Percentiles rank a stretch among this genome's conserved stretches.
phyloP scores from a whole-genome alignment of 306 rosid species.

The Neltuma alba region DNA sequence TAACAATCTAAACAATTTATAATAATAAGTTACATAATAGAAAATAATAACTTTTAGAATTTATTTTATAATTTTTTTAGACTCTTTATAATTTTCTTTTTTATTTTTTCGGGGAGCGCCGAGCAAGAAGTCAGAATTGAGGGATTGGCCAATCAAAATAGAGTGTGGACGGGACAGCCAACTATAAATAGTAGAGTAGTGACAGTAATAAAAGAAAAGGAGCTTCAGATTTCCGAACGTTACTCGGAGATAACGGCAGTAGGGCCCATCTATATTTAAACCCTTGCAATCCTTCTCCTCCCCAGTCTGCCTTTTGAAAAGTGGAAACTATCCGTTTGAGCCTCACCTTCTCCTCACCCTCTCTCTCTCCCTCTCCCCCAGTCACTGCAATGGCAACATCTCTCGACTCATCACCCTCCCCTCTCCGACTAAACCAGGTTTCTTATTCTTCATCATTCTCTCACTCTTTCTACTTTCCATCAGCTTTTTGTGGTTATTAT shows the following conservation, averaged over 20 bases:
- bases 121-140: neutral
- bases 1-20: too few relatives aligned
- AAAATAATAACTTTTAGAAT: too few relatives aligned
- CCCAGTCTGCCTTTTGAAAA: conserved; percentile 34
- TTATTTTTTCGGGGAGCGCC: too few relatives aligned
- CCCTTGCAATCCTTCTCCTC: neutral
- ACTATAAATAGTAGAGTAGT: neutral
- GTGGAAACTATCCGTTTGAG: conserved; percentile 90
- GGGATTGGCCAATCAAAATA: neutral
- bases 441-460: conserved; percentile 4
- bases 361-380: neutral
- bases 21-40: too few relatives aligned
- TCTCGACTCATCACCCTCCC: conserved; percentile 52
- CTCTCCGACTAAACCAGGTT: conserved; percentile 55
- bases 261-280: conserved; percentile 34
- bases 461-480: neutral
- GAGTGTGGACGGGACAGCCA: neutral
- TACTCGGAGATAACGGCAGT: neutral
- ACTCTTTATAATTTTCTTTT: too few relatives aligned
- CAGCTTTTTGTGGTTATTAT: neutral
- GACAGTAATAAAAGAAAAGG: neutral
- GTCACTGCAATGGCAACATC: conserved; percentile 60
- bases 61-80: too few relatives aligned
- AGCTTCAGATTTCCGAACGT: conserved; percentile 51
- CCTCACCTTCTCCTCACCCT: neutral